These are phyloP conservation scores for Cynara cardunculus DNA, from an alignment of 129 eudicot genomes.

Conservation along the genomic window DNA sequence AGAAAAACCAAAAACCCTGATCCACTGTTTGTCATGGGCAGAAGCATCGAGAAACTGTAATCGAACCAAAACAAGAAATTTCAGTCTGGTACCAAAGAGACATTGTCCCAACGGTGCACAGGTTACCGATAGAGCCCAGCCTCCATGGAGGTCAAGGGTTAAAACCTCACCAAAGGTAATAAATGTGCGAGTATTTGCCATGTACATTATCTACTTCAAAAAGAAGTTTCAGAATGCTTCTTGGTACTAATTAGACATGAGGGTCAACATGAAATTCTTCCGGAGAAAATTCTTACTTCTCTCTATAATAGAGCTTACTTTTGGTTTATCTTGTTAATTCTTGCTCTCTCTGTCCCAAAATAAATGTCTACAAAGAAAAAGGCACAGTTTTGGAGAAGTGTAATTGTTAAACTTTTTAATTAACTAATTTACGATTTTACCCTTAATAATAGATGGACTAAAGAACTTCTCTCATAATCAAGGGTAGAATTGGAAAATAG, in stretches of 20 bases:
- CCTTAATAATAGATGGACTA: not conserved
- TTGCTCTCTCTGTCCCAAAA: not conserved
- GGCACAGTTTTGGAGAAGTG: not conserved
- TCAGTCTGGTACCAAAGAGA: too few species aligned
- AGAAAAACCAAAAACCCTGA: not conserved
- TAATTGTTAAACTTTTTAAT: too few species aligned
- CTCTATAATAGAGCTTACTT: conserved; percentile 45
- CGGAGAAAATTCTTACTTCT: not conserved
- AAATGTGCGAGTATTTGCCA: too few species aligned
- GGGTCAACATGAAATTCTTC: not conserved
- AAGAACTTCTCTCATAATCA: not conserved
- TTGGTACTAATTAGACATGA: not conserved
- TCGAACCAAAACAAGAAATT: not conserved
- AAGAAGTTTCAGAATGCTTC: not conserved
- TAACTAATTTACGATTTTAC: not conserved
- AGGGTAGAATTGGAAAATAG: not conserved
- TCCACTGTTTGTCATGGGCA: too few species aligned
- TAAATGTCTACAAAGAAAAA: not conserved
- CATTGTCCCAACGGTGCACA: too few species aligned
- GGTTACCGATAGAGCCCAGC: too few species aligned
- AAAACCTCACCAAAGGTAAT: too few species aligned
- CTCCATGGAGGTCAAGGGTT: too few species aligned
- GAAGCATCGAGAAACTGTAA: not conserved
- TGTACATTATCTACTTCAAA: too few species aligned
- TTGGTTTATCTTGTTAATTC: conserved; percentile 69